Base-by-base conservation (phyloP, 169 alveolate species). In the Blepharisma undulans region DNA sequence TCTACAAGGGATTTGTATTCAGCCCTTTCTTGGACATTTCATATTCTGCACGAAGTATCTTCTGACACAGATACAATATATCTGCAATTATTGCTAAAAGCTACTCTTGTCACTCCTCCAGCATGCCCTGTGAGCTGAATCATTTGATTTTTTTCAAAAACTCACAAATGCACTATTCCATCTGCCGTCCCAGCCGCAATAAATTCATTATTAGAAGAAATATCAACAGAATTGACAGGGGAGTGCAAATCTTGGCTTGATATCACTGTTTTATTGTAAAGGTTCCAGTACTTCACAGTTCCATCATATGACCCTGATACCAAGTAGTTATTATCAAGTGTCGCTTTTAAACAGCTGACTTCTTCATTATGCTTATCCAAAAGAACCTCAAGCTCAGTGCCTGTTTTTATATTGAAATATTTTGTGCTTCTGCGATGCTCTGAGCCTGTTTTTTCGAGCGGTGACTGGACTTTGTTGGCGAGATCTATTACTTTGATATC, bases 301-400 rank as follows among this genome's bases (percentile, higher is more conserved):
- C 60, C 34, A 82, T 82, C 89, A 25, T 59, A 32, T 8, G 78
- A 33, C 16, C 89, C 89, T 6, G 89, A 82, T 8, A 82, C 72
- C 2, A 82, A 16, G 34, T 32, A 82, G 27, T 59, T 59, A 36
- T 82, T 22, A 25, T 82, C 77, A 10, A 78, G 0, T 3, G 78
- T 48, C 30, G 66, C 66, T 48, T 48, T 48, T 48, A 48, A 2
- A 18, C 66, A 48, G 66, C 66, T 48, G 66, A 48, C 66, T 48
- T 48, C 66, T 48, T 48, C 66, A 48, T 48, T 48, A 18, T 48
- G 66, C 14, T 48, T 48, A 48, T 48, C 66, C 66, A 48, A 48
- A 48, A 48, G 66, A 18, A 48, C 66, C 0, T 48, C 66, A 48
- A 48, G 66, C 66, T 48, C 66, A 48, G 14, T 18, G 10, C 66